Evolutionary conservation across 768 basidiomycete genomes (phyloP).

Genomic region (Naganishia onofrii): DNA sequence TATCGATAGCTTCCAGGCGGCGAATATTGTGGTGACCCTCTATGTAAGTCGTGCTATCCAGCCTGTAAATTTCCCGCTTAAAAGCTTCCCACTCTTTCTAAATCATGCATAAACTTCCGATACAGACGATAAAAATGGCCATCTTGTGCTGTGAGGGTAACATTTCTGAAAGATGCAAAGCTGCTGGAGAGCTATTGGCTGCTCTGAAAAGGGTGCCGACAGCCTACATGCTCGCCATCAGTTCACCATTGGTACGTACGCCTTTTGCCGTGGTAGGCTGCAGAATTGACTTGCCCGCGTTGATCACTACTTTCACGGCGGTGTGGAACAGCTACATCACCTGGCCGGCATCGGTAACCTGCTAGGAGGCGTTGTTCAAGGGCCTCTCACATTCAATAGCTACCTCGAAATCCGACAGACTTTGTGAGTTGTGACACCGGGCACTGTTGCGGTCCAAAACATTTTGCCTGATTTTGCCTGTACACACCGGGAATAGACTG

Average conservation of each 20-base stretch:
- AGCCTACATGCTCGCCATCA: conserved; percentile 39
- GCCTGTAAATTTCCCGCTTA: too few relatives aligned
- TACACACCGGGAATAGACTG: background rate
- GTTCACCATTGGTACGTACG: conserved; percentile 37
- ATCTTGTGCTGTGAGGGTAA: conserved; percentile 36
- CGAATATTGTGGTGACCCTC: conserved; percentile 11
- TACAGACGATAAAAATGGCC: conserved; percentile 38
- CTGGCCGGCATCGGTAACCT: conserved; percentile 47
- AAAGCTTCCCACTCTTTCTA: too few relatives aligned
- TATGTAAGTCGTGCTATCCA: too few relatives aligned
- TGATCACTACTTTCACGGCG: background rate
- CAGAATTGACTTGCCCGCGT: background rate
- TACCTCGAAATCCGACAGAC: conserved; percentile 42
- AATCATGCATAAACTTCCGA: too few relatives aligned
- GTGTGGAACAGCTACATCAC: conserved; percentile 40
- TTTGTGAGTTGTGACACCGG: conserved; percentile 8
- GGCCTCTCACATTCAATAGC: conserved; percentile 36
- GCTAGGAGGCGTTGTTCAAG: conserved; percentile 41
- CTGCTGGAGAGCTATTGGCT: conserved; percentile 45
- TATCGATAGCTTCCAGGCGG: conserved; percentile 38
- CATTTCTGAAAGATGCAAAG: conserved; percentile 40
- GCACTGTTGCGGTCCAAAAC: background rate
- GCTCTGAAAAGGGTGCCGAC: conserved; percentile 40
- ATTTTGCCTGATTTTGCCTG: too few relatives aligned
- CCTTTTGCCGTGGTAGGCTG: background rate